Percentiles rank a stretch among this genome's conserved stretches.
Evolutionary conservation across 2,329 filamentous ascomycete genomes (phyloP).

Genomic region (Talaromyces sp.): DNA sequence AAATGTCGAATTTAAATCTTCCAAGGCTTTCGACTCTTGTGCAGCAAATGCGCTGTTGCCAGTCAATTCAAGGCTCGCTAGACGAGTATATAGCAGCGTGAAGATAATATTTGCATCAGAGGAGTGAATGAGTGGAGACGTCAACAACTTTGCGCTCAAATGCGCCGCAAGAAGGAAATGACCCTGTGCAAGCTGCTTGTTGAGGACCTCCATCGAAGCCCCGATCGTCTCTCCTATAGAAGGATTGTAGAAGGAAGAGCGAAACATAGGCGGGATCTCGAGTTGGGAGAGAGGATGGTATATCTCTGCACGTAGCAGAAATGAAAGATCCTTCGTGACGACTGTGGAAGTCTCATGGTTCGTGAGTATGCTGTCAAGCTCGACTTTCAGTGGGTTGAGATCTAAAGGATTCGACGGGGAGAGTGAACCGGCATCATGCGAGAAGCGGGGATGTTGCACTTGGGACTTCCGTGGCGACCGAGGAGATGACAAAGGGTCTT

Average conservation of each 20-base stretch:
- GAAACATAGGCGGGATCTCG: constrained; percentile 61
- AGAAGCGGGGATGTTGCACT: constrained; percentile 18
- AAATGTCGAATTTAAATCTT: constrained; percentile 58
- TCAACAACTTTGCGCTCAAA: constrained; percentile 41
- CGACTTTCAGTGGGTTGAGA: constrained; percentile 18
- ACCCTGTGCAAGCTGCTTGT: constrained; percentile 64
- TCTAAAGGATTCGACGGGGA: constrained; percentile 36
- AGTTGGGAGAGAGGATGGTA: constrained; percentile 74
- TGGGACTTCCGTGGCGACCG: constrained; percentile 21
- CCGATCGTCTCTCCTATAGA: constrained; percentile 54
- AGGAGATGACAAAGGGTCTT: constrained; percentile 17
- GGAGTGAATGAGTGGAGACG: constrained; percentile 39
- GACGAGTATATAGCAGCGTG: constrained; percentile 70
- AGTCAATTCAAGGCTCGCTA: constrained; percentile 77
- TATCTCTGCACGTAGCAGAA: constrained; percentile 72
- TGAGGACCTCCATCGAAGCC: constrained; percentile 46
- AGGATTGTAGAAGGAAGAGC: constrained; percentile 63
- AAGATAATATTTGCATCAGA: constrained; percentile 66
- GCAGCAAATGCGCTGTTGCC: constrained; percentile 66
- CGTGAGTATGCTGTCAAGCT: constrained; percentile 25
- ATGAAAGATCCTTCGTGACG: constrained; percentile 71
- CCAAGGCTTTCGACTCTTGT: constrained; percentile 60
- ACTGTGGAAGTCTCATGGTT: constrained; percentile 36
- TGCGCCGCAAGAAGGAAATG: constrained; percentile 76
- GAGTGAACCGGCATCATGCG: constrained; percentile 25